Base-by-base conservation (phyloP, 306 rosid species). In the Parietaria judaica region DNA sequence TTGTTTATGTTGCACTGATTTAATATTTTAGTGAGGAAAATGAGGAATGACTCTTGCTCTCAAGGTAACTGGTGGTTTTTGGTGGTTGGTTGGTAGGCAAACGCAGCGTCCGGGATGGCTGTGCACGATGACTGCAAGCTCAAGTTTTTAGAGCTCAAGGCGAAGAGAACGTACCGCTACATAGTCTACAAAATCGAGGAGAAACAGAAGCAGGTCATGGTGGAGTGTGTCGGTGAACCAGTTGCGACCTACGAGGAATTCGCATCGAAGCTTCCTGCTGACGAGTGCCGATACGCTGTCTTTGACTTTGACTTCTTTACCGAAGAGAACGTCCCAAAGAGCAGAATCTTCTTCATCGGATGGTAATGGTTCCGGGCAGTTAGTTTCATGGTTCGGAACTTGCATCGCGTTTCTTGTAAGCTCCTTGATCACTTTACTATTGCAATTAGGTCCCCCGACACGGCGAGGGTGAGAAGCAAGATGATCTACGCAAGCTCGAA, bases 21-120 rank as follows among this genome's bases (percentile, higher is more conserved):
- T 23, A 23, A 23, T 23, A 23, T 23, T 23, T 23, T 23, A 23
- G 31, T 23, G 31, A 23, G 31, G 31, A 23, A 23, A 2, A 23
- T 23, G 31, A 2, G 31, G 31, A 23, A 23, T 23, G 31, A 23
- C 31, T 23, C 31, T 23, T 23, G 1, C 31, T 23, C 31, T 23
- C 31, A 2, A 23, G 31, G 61, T 58, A 65, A 64, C 60, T 51
- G 49, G 36, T 13, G 17, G 11, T 34, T 15, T 34, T 44, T 56
- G 4, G 66, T 34, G 17, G 5, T 38, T 13, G 16, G 8, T 12
- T 63, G 23, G 16, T 45, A 80, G 85, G 85, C 82, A 41, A 80
- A 80, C 14, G 82, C 85, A 52, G 76, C 81, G 35, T 80, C 85
- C 1, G 85, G 85, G 63, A 80, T 80, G 79, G 85, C 82, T 45